A percentile compares a stretch with the other conserved stretches of the same genome.
Conservation (phyloP, 768 basidiomycete genomes). For the Exidia glandulosa region DNA sequence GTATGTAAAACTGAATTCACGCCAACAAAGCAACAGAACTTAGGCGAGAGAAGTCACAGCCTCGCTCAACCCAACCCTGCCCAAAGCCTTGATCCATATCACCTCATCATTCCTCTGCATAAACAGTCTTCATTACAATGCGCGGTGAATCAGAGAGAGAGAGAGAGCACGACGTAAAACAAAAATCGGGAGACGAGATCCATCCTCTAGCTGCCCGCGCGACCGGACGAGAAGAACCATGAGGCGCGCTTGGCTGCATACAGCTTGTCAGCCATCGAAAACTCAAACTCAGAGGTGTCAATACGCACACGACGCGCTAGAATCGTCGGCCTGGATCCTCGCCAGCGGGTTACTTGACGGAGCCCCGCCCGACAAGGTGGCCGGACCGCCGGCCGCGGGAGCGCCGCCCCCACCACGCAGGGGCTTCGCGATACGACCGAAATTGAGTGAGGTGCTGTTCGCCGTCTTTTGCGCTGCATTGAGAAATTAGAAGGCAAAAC, state of each 20-base stretch:
- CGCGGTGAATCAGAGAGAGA: neutral
- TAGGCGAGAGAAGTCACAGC: neutral
- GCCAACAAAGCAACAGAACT: neutral
- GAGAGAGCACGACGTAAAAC: neutral
- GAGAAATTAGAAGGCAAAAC: conserved; percentile 11
- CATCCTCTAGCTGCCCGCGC: neutral
- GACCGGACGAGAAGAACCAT: conserved; percentile 56
- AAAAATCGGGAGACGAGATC: neutral
- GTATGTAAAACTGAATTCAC: neutral
- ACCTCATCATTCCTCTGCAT: neutral
- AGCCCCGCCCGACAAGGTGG: conserved; percentile 22
- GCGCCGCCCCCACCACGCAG: conserved; percentile 82
- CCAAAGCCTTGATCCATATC: neutral
- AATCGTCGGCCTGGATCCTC: conserved; percentile 54
- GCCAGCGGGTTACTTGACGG: conserved; percentile 52
- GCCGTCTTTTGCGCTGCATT: conserved; percentile 77
- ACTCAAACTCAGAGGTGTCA: conserved; percentile 7
- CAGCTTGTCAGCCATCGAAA: conserved; percentile 6
- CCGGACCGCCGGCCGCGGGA: conserved; percentile 27
- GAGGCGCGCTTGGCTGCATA: conserved; percentile 76
- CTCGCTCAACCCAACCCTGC: neutral
- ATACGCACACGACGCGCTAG: neutral
- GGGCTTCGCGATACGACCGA: conserved; percentile 95
- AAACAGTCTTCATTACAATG: neutral
- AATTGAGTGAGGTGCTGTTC: conserved; percentile 59